phyloP scores from a whole-genome alignment of 768 basidiomycete species.

The Tephrocybe rancida region DNA sequence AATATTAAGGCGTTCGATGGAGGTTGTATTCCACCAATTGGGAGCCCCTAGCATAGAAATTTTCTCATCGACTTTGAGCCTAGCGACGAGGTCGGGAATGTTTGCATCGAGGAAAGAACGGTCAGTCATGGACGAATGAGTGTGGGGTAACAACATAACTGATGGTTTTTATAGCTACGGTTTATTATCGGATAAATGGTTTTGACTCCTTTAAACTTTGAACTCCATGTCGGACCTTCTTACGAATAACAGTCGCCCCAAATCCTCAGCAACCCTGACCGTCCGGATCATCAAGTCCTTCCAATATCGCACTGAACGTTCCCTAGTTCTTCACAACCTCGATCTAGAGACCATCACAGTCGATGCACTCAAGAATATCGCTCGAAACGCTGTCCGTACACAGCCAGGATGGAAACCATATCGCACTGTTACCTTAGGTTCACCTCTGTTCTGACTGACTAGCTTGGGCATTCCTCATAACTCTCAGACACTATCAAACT shows the following conservation, averaged over 20 bases:
- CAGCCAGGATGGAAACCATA: conserved; percentile 90
- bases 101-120: conserved; percentile 55
- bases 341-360: conserved; percentile 84
- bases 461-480: conserved; percentile 4
- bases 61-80: conserved; percentile 64
- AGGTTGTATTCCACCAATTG: conserved; percentile 72
- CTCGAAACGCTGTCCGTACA: conserved; percentile 68
- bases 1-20: conserved; percentile 59
- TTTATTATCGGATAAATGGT: conserved; percentile 8
- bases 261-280: conserved; percentile 82
- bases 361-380: conserved; percentile 72
- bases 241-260: conserved; percentile 68
- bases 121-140: conserved; percentile 23
- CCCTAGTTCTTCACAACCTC: conserved; percentile 79
- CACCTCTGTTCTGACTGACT: conserved; percentile 6
- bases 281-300: conserved; percentile 95
- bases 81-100: conserved; percentile 52
- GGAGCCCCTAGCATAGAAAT: conserved; percentile 63
- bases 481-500: conserved; percentile 87
- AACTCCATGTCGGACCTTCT: conserved; percentile 40
- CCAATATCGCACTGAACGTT: conserved; percentile 86
- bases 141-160: not conserved
- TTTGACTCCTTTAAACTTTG: not conserved
- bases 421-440: conserved; percentile 71
- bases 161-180: conserved; percentile 9